Percentiles rank a stretch among this genome's conserved stretches.
These are phyloP conservation scores for Immersiella caudata DNA, from an alignment of 495 filamentous ascomycete genomes.

Conservation along the genomic window DNA sequence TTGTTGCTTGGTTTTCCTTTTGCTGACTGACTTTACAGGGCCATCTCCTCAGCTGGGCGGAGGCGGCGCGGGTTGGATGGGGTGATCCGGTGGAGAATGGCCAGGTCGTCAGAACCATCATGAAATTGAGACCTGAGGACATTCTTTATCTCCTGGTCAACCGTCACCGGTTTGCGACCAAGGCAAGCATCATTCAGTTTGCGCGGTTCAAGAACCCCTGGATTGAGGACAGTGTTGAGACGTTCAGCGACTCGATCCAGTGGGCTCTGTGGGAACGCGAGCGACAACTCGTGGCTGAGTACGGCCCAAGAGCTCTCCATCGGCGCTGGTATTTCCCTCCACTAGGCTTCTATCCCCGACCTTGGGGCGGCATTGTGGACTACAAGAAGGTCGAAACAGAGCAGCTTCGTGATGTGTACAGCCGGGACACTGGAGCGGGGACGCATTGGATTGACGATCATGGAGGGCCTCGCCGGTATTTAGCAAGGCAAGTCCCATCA, in stretches of 20 bases:
- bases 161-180: constrained; percentile 36
- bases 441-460: constrained; percentile 10
- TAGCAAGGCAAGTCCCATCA: background rate
- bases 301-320: constrained; percentile 9
- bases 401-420: constrained; percentile 17
- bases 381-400: constrained; percentile 16
- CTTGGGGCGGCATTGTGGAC: constrained; percentile 30
- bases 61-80: constrained; percentile 42
- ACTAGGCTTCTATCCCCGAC: constrained; percentile 4
- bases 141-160: constrained; percentile 39
- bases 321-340: constrained; percentile 15
- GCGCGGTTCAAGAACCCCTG: constrained; percentile 28
- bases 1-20: background rate
- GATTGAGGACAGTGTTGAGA: constrained; percentile 29
- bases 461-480: background rate
- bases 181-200: constrained; percentile 29
- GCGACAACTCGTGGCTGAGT: constrained; percentile 16
- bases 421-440: constrained; percentile 22
- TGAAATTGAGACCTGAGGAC: constrained; percentile 43
- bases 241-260: constrained; percentile 20
- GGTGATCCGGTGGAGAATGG: constrained; percentile 30
- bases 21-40: constrained; percentile 18
- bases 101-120: constrained; percentile 39
- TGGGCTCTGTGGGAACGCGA: constrained; percentile 19
- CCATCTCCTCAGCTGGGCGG: constrained; percentile 16